A percentile compares a stretch with the other conserved stretches of the same genome.
Conservation (phyloP, 2,329 filamentous ascomycete species). For the Metarhizium brunneum region DNA sequence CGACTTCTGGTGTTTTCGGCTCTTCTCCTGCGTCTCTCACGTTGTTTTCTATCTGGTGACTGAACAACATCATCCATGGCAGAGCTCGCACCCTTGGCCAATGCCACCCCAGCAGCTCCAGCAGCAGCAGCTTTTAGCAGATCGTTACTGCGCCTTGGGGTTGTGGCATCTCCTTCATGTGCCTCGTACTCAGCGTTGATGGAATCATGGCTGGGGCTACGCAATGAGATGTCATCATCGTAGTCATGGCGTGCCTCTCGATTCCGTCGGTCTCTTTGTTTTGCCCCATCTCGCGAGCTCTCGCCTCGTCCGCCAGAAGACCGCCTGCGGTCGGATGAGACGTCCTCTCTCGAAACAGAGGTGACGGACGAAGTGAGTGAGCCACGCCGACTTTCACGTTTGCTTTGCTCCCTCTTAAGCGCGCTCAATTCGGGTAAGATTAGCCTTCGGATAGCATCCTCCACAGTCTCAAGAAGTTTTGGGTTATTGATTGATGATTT, state of each 20-base stretch:
- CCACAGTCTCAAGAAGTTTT: conserved; percentile 80
- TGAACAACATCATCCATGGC: conserved; percentile 31
- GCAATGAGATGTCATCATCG: conserved; percentile 39
- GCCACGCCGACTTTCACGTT: conserved; percentile 59
- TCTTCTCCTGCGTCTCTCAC: conserved; percentile 41
- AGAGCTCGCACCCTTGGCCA: conserved; percentile 22
- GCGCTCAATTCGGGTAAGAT: conserved; percentile 89
- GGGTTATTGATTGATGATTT: conserved; percentile 85
- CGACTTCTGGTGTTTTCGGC: conserved; percentile 38
- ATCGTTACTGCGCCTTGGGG: conserved; percentile 35
- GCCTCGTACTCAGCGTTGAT: conserved; percentile 26
- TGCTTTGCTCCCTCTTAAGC: conserved; percentile 82
- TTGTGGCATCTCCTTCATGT: conserved; percentile 30
- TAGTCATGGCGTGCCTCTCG: conserved; percentile 47
- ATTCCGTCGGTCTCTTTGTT: conserved; percentile 35
- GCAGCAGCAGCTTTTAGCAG: conserved; percentile 35
- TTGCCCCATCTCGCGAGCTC: conserved; percentile 42
- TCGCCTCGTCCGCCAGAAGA: conserved; percentile 48
- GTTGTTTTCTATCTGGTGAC: conserved; percentile 40
- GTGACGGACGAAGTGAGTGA: conserved; percentile 51
- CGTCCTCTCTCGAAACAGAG: conserved; percentile 44
- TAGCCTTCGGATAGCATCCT: conserved; percentile 82
- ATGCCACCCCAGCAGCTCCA: conserved; percentile 31
- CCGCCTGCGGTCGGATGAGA: conserved; percentile 50
- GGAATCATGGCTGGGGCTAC: conserved; percentile 39